Evolutionary conservation across 331 rosid genomes (phyloP), one percentile per base, ranked within the genome.

Genomic region (Malus hybrid): DNA sequence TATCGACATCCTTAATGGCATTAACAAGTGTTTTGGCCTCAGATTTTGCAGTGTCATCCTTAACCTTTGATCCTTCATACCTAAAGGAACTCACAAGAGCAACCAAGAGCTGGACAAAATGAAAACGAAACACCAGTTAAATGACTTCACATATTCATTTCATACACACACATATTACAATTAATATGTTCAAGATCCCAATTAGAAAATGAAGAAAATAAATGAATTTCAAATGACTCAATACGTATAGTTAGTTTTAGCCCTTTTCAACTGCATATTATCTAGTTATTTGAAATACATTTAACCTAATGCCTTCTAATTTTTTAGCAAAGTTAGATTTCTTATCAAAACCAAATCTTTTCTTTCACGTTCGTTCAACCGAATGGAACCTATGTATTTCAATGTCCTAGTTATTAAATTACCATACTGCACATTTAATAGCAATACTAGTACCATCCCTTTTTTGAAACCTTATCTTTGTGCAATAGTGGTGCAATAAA

Each of bases 21-120:
- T 64, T 64, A 18, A 76, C 84, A 71, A 94, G 83, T 33, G 62
- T 66, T 70, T 86, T 77, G 24, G 97, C 97, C 71, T 94, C 99
- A 50, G 87, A 87, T 76, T 88, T 92, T 65, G 95, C 99, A 31
- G 39, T 60, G 24, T 85, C 89, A 5, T 87, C 89, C 28, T 83
- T 85, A 15, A 88, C 81, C 82, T 83, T 87, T 72, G 86, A 3
- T 67, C 99, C 99, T 82, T 94, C 99, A 28, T 92, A 94, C 77
- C 99, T 90, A 70, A 92, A 94, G 48, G 97, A 93, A 71, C 99
- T 92, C 85, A 90, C 79, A 61, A 94, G 89, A 16, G 97, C 92
- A 75, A 92, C 86, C 90, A 94, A 86, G 24, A 94, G 91, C 99
- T 94, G 88, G 72, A 72, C 73, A 69, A 73, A 20, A 24, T 24